Evolutionary conservation across 768 basidiomycete species (phyloP), one percentile per base, ranked within the genome.

Genomic region (Leccinum longicurvipes): DNA sequence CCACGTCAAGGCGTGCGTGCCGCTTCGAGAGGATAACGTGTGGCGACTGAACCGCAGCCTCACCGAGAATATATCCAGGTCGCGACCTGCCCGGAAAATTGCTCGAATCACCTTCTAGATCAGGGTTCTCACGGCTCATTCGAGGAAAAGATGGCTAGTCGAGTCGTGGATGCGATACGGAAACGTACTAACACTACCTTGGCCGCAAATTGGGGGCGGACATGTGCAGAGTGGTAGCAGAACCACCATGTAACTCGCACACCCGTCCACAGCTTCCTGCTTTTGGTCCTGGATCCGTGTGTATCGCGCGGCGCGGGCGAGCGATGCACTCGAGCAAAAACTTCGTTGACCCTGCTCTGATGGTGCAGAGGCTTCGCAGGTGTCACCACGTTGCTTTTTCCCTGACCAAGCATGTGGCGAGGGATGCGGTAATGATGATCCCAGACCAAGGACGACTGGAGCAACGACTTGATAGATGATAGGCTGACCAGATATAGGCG

Each of bases 401-500:
- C 63, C 63, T 62, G 58, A 64, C 47, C 39, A 53, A 29, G 44
- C 28, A 48, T 31, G 56, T 56, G 58, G 51, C 47, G 62, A 47
- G 51, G 19, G 48, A 59, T 60, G 65, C 58, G 54, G 65, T 65
- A 66, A 68, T 66, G 53, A 63, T 58, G 39, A 41, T 41, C 32
- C 50, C 36, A 60, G 51, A 19, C 23, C 47, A 24, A 51, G 39
- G 19, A 21, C 17, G 44, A 17, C 36, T 49, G 29, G 23, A 42
- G 23, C 36, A 44, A 44, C 27, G 48, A 36, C 54, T 47, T 47
- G 52, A 60, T 56, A 57, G 55, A 19, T 41, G 44, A 65, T 55
- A 53, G 54, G 27, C 36, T 44, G 47, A 55, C 21, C 50, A 48
- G 49, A 56, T 61, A 59, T 55, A 47, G 54, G 52, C 47, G 32